phyloP scores from a whole-genome alignment of 192 early-diverging fungal genomes.

The Backusella sp. region DNA sequence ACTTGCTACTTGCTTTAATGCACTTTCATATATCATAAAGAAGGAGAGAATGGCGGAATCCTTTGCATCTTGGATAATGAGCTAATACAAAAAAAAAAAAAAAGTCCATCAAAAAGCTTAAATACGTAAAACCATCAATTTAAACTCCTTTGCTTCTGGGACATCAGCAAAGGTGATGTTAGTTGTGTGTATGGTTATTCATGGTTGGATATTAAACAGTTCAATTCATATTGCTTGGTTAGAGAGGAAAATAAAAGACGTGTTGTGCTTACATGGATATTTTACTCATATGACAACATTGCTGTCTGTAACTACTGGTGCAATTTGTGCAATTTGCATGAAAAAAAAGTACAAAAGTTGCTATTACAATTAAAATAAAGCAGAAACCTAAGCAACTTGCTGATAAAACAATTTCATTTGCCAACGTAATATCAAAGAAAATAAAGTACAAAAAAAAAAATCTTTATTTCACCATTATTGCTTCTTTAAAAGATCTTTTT shows the following conservation, averaged over 20 bases:
- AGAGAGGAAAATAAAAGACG: no score
- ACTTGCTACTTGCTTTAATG: background rate
- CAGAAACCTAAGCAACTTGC: no score
- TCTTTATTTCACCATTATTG: background rate
- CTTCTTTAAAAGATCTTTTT: constrained; percentile 10
- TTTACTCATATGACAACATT: no score
- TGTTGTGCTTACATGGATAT: no score
- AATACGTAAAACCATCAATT: background rate
- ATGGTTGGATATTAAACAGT: no score
- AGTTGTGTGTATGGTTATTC: background rate
- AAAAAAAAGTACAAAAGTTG: background rate
- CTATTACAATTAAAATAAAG: background rate
- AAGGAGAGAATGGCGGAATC: no score
- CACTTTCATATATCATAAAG: no score
- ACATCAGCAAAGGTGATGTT: background rate
- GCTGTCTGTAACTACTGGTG: background rate
- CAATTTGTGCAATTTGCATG: background rate
- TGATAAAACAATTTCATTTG: no score
- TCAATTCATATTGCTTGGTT: no score
- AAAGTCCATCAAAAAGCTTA: background rate
- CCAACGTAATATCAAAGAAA: no score
- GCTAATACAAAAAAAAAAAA: background rate
- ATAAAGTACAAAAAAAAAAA: background rate
- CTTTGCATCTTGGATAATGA: background rate
- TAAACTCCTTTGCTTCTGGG: background rate